Evolutionary conservation across 2,329 filamentous ascomycete species (phyloP), one percentile per base, ranked within the genome.

Genomic region (Calycina marina): DNA sequence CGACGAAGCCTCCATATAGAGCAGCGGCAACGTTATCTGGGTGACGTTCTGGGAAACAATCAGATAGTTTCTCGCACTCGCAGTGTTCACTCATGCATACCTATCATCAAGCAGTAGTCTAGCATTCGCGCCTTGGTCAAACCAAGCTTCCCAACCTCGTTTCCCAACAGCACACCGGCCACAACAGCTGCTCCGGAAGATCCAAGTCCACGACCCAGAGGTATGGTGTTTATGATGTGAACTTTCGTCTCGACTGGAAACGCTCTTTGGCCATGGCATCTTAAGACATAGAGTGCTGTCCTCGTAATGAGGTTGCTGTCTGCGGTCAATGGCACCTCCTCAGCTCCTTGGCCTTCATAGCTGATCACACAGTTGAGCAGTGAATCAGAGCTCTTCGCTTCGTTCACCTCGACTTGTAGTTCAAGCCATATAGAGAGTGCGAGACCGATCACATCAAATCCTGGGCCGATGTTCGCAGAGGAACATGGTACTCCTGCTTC

Each of bases 41-140:
- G 56, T 93, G 85, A 42, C 84, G 74, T 58, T 93, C 72, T 75
- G 40, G 17, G 10, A 12, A 15, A 25, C 4, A 13, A 31, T 32
- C 37, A 15, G 22, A 12, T 31, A 28, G 11, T 30, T 15, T 6
- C 14, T 24, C 5, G 6, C n/a, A 12, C 8, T 5, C 24, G 28
- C 3, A 4, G 11, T 11, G 8, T n/a, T 12, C 22, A 17, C 10
- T 13, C 16, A 18, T 25, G 53, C 61, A 43, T 56, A 79, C 77
- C 82, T 57, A 94, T 93, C 90, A 98, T 98, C 44, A 98, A 65
- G 53, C 84, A 93, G 56, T 85, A 98, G 59, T 98, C 90, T 48
- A 98, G 77, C 53, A 98, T 70, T 24, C 90, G 69, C 42, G 83
- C 79, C 49, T 82, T 77, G 37, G 72, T 73, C 41, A 98, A 62